Percentiles rank a stretch among this genome's conserved stretches.
Evolutionary conservation across 176 grass and related monocot species (phyloP).

Genomic region (Oryza punctata): DNA sequence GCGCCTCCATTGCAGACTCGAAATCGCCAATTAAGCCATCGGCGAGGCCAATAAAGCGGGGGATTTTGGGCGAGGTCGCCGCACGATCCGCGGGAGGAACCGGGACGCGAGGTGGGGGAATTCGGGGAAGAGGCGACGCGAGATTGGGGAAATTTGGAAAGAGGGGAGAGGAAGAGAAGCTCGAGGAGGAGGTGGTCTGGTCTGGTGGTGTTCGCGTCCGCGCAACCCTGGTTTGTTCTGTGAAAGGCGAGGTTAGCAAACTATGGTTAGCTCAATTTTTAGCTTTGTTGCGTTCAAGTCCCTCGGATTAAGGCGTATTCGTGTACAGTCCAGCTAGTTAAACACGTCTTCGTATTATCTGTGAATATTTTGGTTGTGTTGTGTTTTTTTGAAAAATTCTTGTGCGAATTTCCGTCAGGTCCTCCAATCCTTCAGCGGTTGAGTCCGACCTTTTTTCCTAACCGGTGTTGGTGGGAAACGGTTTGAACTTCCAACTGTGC

Average conservation of each 20-base stretch:
- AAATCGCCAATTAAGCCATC: slow-evolving; percentile 43
- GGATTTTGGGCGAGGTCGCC: not conserved
- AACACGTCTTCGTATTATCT: not conserved
- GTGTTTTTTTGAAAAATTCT: not conserved
- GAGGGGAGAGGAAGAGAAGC: not conserved
- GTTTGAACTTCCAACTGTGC: slow-evolving; percentile 26
- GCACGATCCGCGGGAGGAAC: not conserved
- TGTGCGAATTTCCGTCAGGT: slow-evolving; percentile 15
- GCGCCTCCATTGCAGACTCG: slow-evolving; percentile 72
- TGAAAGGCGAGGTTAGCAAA: slow-evolving; percentile 31
- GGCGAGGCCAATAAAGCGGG: not conserved
- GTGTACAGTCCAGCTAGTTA: not conserved
- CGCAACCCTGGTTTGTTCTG: slow-evolving; percentile 45
- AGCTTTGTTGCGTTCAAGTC: not conserved
- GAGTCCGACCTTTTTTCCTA: not conserved
- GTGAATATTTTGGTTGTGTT: not conserved
- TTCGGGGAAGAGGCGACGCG: slow-evolving; percentile 1
- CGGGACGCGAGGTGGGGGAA: not conserved
- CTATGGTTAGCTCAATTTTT: slow-evolving; percentile 44
- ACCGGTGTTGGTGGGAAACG: slow-evolving; percentile 32
- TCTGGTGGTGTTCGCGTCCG: slow-evolving; percentile 45
- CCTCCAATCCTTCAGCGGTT: not conserved
- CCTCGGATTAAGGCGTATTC: not conserved
- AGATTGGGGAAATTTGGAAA: not conserved
- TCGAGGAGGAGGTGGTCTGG: slow-evolving; percentile 22